Percentiles rank a stretch among this genome's conserved stretches.
Evolutionary conservation across 495 filamentous ascomycete genomes (phyloP).

Genomic region (Penicillium macrosclerotiorum): DNA sequence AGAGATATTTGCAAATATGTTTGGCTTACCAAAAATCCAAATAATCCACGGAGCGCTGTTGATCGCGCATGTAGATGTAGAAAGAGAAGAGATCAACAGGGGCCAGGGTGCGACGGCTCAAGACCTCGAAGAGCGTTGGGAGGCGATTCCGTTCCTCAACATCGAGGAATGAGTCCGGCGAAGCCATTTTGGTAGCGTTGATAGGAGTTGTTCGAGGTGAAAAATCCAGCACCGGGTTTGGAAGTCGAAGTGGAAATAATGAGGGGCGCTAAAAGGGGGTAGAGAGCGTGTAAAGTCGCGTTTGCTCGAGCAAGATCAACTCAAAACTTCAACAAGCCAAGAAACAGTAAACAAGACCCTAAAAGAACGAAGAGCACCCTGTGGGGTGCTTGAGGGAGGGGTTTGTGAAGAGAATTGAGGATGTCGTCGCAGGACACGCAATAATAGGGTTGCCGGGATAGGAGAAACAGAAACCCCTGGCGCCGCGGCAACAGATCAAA

Average conservation of each 20-base stretch:
- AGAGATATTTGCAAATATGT: background rate
- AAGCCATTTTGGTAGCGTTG: constrained; percentile 30
- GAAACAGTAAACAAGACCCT: background rate
- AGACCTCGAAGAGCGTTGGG: constrained; percentile 90
- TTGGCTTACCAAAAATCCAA: constrained; percentile 88
- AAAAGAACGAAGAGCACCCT: constrained; percentile 4
- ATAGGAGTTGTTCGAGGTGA: constrained; percentile 10
- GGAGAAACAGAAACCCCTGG: constrained; percentile 6
- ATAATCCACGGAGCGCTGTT: constrained; percentile 96
- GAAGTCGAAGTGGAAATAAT: constrained; percentile 10
- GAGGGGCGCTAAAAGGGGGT: constrained; percentile 24
- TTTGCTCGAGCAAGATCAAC: background rate
- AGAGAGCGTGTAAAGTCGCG: constrained; percentile 15
- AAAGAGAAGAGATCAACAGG: constrained; percentile 97
- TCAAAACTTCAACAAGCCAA: constrained; percentile 12
- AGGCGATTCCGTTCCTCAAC: constrained; percentile 70
- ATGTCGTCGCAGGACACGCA: constrained; percentile 13
- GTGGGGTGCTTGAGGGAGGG: constrained; percentile 9
- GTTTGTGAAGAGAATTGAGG: constrained; percentile 9
- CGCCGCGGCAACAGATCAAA: constrained; percentile 2
- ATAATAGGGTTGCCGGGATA: constrained; percentile 4
- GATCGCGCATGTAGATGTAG: constrained; percentile 99
- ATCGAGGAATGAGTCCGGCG: constrained; percentile 29
- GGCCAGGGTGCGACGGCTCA: constrained; percentile 84
- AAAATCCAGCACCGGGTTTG: constrained; percentile 25